Evolutionary conservation across 1,284 basidiomycete species (phyloP), one percentile per base, ranked within the genome.

Genomic region (Puccinia hordei): DNA sequence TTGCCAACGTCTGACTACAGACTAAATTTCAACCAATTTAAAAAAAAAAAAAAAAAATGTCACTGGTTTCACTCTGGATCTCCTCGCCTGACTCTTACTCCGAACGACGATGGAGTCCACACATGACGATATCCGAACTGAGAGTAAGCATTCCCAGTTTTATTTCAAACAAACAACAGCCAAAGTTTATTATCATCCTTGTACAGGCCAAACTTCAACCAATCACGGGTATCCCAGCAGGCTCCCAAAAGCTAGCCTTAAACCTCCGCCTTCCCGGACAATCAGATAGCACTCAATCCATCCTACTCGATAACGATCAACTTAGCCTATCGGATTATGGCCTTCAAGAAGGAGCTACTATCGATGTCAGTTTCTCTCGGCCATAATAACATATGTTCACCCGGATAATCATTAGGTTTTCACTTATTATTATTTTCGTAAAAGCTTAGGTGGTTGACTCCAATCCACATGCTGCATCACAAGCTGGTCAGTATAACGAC

Each of bases 401-500:
- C 53, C 53, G 53, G 38, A 41, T 65, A n/a, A n/a, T n/a, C n/a
- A n/a, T n/a, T n/a, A n/a, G n/a, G n/a, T n/a, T n/a, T n/a, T n/a
- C n/a, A 41, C 5, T 22, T 35, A 17, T 8, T 27, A 5, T n/a
- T n/a, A 3, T 30, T 4, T 4, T n/a, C 33, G 15, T 61, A 61
- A 13, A 13, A n/a, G n/a, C 22, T 10, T 24, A 66, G 63, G 63
- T 66, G 10, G 38, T 66, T 38, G 63, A 66, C 35, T 19, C n/a
- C 17, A 24, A 66, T 66, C 63, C 63, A 1, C 63, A 44, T 46
- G 63, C 63, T n/a, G 63, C 63, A n/a, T 66, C 63, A 9, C 63
- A 66, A 41, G 63, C 63, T 1, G 92, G 92, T 1, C 92, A 95
- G 84, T 90, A 92, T 81, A 90, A 91, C 4, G 95, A 98, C 85